phyloP scores from a whole-genome alignment of 305 asterid species.

The Euphrasia arctica region DNA sequence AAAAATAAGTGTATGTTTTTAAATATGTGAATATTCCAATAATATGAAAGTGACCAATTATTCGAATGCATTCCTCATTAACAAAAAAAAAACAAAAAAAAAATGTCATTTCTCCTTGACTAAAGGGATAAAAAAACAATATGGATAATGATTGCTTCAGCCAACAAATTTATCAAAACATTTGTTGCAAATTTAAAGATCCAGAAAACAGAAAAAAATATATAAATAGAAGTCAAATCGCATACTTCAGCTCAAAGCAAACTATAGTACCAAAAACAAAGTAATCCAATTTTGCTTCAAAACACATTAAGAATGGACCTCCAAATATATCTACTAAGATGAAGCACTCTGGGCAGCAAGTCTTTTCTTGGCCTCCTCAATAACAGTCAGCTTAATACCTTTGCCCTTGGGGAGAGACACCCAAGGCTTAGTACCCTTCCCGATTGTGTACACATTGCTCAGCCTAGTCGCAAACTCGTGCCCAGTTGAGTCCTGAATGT shows the following conservation, averaged over 20 bases:
- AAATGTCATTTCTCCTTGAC: too few species aligned
- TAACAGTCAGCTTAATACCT: conserved; percentile 60
- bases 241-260: background rate
- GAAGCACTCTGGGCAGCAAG: conserved; percentile 33
- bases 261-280: background rate
- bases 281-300: background rate
- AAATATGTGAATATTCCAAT: too few species aligned
- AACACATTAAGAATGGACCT: background rate
- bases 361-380: conserved; percentile 68
- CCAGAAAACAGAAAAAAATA: background rate
- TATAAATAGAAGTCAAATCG: too few species aligned
- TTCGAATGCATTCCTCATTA: too few species aligned
- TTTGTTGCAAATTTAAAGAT: too few species aligned
- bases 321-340: background rate
- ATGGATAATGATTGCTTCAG: too few species aligned
- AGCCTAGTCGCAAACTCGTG: conserved; percentile 68
- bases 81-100: too few species aligned
- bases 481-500: conserved; percentile 58
- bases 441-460: conserved; percentile 61
- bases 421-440: conserved; percentile 70
- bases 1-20: too few species aligned
- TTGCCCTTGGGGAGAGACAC: conserved; percentile 68
- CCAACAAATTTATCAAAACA: too few species aligned
- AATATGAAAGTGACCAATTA: too few species aligned
- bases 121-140: too few species aligned